Evolutionary conservation across 345 rosid species (phyloP), one percentile per base, ranked within the genome.

Genomic region (Limnanthes douglasii): DNA sequence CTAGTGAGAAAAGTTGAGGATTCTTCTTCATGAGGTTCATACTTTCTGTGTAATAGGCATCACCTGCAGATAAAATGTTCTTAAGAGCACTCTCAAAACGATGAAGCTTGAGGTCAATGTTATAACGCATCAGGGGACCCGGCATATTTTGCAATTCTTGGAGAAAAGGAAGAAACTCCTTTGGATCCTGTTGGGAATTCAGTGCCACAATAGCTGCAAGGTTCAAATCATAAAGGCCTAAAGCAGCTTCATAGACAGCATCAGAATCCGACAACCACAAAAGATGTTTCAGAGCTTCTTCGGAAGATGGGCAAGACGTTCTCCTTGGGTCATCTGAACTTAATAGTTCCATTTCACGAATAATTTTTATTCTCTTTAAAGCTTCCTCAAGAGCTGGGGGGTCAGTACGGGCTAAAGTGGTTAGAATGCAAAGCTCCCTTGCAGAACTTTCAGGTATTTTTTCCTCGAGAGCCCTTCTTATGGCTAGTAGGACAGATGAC

Each of bases 121-220:
- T 84, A 55, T 77, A 80, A 48, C 59, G 75, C 94, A 90, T 84
- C 50, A 80, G 57, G 24, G 64, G 61, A 61, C 48, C 8, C 0
- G 93, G 68, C 93, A 84, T 75, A 18, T 21, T 18, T 39, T 80
- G 79, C 62, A 90, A 58, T 41, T 77, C 93, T 56, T 75, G 85
- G 34, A 90, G 94, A 59, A 68, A 84, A 46, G 98, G 98, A 59
- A 84, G 83, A 66, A 90, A 84, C 42, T 90, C 98, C 71, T 90
- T 90, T 11, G 98, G 98, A 46, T 90, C 98, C 31, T 68, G 71
- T 27, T 90, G 92, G 50, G 98, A 80, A 58, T 90, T 84, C 56
- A 84, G 60, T 37, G 98, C 96, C 62, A 90, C 98, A 30, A 90
- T 80, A 55, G 98, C 98, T 54, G 93, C 82, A 60, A 90, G 94